Evolutionary conservation across 2,329 filamentous ascomycete genomes (phyloP), one percentile per base, ranked within the genome.

Genomic region (Aschersonia sp.): DNA sequence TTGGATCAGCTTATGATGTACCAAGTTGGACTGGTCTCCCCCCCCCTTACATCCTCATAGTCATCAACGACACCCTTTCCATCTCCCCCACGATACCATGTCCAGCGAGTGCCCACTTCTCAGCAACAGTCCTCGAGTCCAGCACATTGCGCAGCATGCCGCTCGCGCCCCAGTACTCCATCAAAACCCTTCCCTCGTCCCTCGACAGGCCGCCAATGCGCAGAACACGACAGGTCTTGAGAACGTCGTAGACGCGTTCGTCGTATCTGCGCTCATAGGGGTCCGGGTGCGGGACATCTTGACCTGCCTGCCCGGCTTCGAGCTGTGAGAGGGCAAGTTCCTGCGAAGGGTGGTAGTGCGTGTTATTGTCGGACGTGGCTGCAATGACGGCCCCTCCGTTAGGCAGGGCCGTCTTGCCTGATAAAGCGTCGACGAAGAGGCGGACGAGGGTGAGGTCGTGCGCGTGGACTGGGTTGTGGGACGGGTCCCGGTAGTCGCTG

Each of bases 91-190:
- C 73, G 46, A 91, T 77, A 12, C 89, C 89, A 57, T 84, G 80
- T 29, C 88, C 88, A 45, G 82, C 80, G 55, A 96, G 61, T 45
- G 80, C 81, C 89, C 89, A 94, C 68, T 87, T 86, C 72, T 94
- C 85, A 29, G 75, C 73, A 38, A 96, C 83, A 52, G 75, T 73
- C 53, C 70, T 70, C 59, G 89, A 81, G 57, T 85, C 82, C 45
- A 96, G 73, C 44, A 70, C 73, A 51, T 77, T 71, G 53, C 85
- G 77, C 59, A 94, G 62, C 61, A 95, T 72, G 9, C 91, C 92
- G 63, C 87, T 94, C 38, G 78, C 80, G 4, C 87, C 89, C 73
- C 91, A 97, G 68, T 96, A 97, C 69, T 96, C 89, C 80, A 97
- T 83, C 56, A 94, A 71, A 1, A 80, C 75, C 51, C 83, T 77